Percentiles rank a stretch among this genome's conserved stretches.
These are phyloP conservation scores for Aspergillus asperescens DNA, from an alignment of 495 filamentous ascomycete species.

Conservation along the genomic window DNA sequence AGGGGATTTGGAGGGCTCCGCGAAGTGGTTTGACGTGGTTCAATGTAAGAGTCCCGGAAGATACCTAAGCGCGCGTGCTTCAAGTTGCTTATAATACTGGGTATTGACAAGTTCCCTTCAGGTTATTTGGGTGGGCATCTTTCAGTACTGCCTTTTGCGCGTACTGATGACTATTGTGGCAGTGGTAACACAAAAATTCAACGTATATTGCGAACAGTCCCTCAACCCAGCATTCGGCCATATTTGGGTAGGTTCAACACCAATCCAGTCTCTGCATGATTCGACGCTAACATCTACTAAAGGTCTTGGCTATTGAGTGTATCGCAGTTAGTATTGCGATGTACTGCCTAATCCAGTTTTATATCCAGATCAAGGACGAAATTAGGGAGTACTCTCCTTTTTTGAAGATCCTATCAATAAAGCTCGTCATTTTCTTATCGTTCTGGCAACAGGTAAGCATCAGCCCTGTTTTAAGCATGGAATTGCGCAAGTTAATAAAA, in stretches of 20 bases:
- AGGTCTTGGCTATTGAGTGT: conserved; percentile 66
- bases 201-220: conserved; percentile 72
- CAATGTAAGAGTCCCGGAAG: conserved; percentile 48
- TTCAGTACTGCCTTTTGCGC: conserved; percentile 86
- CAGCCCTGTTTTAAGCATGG: not conserved
- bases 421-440: conserved; percentile 89
- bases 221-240: conserved; percentile 73
- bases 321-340: conserved; percentile 78
- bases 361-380: conserved; percentile 64
- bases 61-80: not conserved
- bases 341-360: conserved; percentile 91
- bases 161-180: conserved; percentile 79
- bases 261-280: not conserved
- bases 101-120: conserved; percentile 23
- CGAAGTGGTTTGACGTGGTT: conserved; percentile 89
- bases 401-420: conserved; percentile 81
- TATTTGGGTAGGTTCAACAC: conserved; percentile 61
- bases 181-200: conserved; percentile 62
- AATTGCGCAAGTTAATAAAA: not conserved
- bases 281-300: conserved; percentile 16
- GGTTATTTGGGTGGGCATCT: conserved; percentile 81
- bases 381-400: conserved; percentile 69
- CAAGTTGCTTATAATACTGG: not conserved
- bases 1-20: conserved; percentile 66
- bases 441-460: conserved; percentile 74